These are phyloP conservation scores for Alternaria atra DNA, from an alignment of 2,329 filamentous ascomycete species.

Conservation along the genomic window DNA sequence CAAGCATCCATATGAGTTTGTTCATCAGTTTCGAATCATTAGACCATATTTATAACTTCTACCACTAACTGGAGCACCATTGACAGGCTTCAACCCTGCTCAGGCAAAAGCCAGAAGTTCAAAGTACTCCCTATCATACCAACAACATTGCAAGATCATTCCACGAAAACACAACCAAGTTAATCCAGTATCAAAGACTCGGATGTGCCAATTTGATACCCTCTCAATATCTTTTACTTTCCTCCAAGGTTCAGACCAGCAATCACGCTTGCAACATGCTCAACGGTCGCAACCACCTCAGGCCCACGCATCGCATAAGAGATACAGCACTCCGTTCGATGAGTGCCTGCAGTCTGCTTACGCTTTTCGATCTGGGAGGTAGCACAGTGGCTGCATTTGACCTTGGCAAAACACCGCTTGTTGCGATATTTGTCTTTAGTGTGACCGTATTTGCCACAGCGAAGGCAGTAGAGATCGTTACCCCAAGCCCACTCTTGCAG, in stretches of 20 bases:
- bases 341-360: background rate
- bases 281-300: background rate
- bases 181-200: background rate
- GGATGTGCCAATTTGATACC: background rate
- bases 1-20: background rate
- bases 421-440: background rate
- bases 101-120: background rate
- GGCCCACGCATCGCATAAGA: slow-evolving; percentile 1
- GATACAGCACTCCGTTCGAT: slow-evolving; percentile 10
- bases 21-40: background rate
- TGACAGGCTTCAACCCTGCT: background rate
- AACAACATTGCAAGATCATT: background rate
- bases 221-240: background rate
- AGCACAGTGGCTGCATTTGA: slow-evolving; percentile 4
- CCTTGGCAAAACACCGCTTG: background rate
- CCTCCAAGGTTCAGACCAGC: background rate
- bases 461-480: slow-evolving; percentile 10
- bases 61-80: background rate
- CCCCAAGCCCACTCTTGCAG: slow-evolving; percentile 13
- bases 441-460: slow-evolving; percentile 11
- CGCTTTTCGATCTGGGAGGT: background rate
- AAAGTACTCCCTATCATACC: background rate
- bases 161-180: background rate
- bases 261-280: background rate
- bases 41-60: background rate